Evolutionary conservation across 176 grass and related monocot species (phyloP), one percentile per base, ranked within the genome.

Genomic region (Aegilops speltoides): DNA sequence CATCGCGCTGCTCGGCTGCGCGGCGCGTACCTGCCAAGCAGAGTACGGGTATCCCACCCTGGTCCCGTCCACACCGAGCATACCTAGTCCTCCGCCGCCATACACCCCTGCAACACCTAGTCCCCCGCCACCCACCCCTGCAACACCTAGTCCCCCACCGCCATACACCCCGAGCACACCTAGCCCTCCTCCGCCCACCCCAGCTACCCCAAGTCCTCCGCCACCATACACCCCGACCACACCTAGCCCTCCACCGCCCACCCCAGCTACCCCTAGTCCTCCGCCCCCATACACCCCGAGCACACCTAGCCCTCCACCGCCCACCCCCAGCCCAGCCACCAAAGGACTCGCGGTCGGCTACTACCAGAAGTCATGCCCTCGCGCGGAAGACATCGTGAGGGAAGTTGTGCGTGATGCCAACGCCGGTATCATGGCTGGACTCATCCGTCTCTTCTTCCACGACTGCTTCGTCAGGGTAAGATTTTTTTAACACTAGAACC

Each of bases 361-460:
- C 67, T 69, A 69, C 4, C 4, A 8, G 16, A 5, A 37, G 17
- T 34, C 19, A 7, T 69, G 67, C 67, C 17, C 67, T 22, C 8
- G 9, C 3, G 67, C 17, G 17, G 67, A 69, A 33, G 8, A 36
- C 8, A 37, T 37, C 9, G 67, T 69, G 67, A 69, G 17, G 17
- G 20, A 69, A 10, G 32, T 15, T 33, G 67, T 69, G 67, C 3
- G 20, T 9, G 10, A 37, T 10, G 67, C 67, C 32, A 69, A 0
- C 65, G 2, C 65, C 8, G 65, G 31, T 17, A 19, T 34, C 1
- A 31, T 2, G 65, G 65, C 92, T 0, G 93, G 87, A 7, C 87
- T 94, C 32, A 71, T 95, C 26, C 90, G 93, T 64, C 85, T 95
- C 90, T 92, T 95, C 88, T 95, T 95, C 90, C 93, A 95, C 76